Evolutionary conservation across 495 filamentous ascomycete genomes (phyloP).

Genomic region (Paragyromitra xinjiangensis): DNA sequence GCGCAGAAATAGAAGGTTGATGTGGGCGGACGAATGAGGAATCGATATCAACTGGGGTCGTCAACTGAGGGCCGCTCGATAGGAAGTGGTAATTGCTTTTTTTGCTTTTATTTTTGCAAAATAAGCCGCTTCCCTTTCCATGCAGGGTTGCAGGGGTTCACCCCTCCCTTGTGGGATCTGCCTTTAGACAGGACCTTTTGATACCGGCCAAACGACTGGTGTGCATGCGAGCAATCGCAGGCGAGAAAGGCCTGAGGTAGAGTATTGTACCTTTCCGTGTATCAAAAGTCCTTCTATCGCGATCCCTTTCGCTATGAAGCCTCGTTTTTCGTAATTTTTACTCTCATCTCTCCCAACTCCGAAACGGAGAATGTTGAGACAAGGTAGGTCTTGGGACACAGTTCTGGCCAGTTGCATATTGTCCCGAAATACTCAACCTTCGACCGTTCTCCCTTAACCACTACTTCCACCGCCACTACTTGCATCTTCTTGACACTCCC

Average conservation of each 20-base stretch:
- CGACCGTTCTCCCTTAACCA: background rate
- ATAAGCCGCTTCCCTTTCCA: conserved; percentile 47
- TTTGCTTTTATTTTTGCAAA: conserved; percentile 52
- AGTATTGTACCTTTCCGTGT: background rate
- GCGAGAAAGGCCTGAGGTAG: conserved; percentile 28
- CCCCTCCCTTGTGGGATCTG: conserved; percentile 30
- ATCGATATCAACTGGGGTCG: conserved; percentile 9
- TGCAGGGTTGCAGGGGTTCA: conserved; percentile 52
- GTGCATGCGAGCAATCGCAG: conserved; percentile 42
- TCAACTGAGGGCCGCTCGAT: conserved; percentile 10
- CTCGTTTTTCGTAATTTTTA: background rate
- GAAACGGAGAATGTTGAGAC: background rate
- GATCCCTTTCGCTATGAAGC: conserved; percentile 12
- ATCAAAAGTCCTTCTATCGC: conserved; percentile 1
- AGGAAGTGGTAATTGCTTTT: conserved; percentile 38
- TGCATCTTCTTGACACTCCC: conserved; percentile 24
- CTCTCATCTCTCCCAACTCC: background rate
- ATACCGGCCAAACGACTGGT: conserved; percentile 27
- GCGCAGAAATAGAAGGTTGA: conserved; percentile 31
- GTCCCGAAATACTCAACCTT: background rate
- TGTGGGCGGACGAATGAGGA: conserved; percentile 38
- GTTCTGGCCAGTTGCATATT: background rate
- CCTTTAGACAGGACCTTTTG: conserved; percentile 14
- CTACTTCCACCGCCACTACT: background rate
- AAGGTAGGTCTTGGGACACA: background rate